Conservation (phyloP, 2,329 filamentous ascomycete genomes). For the Magnaporthiopsis rhizophila region DNA sequence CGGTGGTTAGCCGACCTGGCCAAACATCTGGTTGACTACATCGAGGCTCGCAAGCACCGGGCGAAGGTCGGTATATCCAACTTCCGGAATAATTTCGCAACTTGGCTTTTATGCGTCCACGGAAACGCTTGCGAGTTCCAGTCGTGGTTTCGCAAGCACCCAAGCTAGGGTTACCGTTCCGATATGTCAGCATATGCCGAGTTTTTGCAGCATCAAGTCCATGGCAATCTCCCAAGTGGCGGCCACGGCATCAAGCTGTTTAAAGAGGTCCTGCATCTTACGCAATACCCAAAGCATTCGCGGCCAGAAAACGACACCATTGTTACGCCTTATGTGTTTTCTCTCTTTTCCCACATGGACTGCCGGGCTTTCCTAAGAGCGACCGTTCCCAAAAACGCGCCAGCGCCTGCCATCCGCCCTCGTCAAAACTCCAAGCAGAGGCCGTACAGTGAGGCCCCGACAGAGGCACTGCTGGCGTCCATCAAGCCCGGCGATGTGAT, state of each 20-base stretch:
- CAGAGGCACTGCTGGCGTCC: not conserved
- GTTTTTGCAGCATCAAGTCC: slow-evolving; percentile 59
- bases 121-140: slow-evolving; percentile 30
- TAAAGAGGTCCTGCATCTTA: slow-evolving; percentile 37
- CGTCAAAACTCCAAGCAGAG: not conserved
- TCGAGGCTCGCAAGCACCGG: slow-evolving; percentile 25
- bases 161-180: slow-evolving; percentile 52
- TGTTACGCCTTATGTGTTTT: slow-evolving; percentile 61
- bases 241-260: slow-evolving; percentile 37
- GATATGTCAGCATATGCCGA: slow-evolving; percentile 50
- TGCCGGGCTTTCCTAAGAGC: slow-evolving; percentile 45
- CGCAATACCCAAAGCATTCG: slow-evolving; percentile 20
- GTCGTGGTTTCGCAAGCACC: slow-evolving; percentile 45
- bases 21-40: slow-evolving; percentile 66
- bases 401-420: too few species aligned
- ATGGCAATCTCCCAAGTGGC: slow-evolving; percentile 32
- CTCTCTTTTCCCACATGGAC: slow-evolving; percentile 56
- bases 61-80: slow-evolving; percentile 39
- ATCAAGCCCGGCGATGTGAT: slow-evolving; percentile 41
- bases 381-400: slow-evolving; percentile 10
- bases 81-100: slow-evolving; percentile 50
- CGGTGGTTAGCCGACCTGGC: slow-evolving; percentile 63
- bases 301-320: slow-evolving; percentile 37
- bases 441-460: not conserved
- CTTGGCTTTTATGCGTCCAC: slow-evolving; percentile 47